Conservation (phyloP, 352 stramenopile species). For the Globisporangium rhizosaccharum region DNA sequence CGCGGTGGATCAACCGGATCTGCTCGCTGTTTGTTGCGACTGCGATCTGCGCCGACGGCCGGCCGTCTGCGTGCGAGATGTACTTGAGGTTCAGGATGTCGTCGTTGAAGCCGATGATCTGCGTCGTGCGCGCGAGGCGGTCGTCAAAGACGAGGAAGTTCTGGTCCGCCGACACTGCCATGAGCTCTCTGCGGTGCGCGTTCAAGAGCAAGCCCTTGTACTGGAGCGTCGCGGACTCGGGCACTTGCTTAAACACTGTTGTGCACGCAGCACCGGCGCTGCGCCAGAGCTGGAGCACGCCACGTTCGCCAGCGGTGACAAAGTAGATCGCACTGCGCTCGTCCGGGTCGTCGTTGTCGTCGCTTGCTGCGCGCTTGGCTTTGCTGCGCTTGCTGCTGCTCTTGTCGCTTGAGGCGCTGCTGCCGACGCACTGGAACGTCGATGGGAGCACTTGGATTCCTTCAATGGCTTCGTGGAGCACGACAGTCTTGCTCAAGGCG, state of each 20-base stretch:
- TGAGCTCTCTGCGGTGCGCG: slow-evolving; percentile 44
- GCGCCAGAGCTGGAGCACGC: slow-evolving; percentile 78
- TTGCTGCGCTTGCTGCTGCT: slow-evolving; percentile 27
- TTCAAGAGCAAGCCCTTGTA: slow-evolving; percentile 60
- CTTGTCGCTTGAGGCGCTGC: slow-evolving; percentile 11
- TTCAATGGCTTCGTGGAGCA: slow-evolving; percentile 94
- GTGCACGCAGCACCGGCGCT: slow-evolving; percentile 29
- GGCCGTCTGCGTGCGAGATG: slow-evolving; percentile 67
- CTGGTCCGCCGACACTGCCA: slow-evolving; percentile 80
- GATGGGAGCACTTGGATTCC: slow-evolving; percentile 86
- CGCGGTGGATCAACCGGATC: slow-evolving; percentile 92
- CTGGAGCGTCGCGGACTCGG: slow-evolving; percentile 39
- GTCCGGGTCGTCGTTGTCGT: too few species aligned
- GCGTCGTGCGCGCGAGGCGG: slow-evolving; percentile 51
- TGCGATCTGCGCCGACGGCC: slow-evolving; percentile 71
- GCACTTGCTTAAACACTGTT: slow-evolving; percentile 39
- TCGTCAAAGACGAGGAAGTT: slow-evolving; percentile 85
- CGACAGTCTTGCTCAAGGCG: slow-evolving; percentile 88
- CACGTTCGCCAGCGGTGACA: slow-evolving; percentile 91
- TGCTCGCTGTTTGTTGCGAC: slow-evolving; percentile 96
- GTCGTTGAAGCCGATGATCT: slow-evolving; percentile 94
- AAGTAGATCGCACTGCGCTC: slow-evolving; percentile 62
- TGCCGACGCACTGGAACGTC: slow-evolving; percentile 43
- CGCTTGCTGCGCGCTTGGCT: slow-evolving; percentile 18
- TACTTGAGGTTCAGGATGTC: slow-evolving; percentile 97